Evolutionary conservation across 169 alveolate genomes (phyloP), one percentile per base, ranked within the genome.

Genomic region (Cryptosporidium xiaoi): DNA sequence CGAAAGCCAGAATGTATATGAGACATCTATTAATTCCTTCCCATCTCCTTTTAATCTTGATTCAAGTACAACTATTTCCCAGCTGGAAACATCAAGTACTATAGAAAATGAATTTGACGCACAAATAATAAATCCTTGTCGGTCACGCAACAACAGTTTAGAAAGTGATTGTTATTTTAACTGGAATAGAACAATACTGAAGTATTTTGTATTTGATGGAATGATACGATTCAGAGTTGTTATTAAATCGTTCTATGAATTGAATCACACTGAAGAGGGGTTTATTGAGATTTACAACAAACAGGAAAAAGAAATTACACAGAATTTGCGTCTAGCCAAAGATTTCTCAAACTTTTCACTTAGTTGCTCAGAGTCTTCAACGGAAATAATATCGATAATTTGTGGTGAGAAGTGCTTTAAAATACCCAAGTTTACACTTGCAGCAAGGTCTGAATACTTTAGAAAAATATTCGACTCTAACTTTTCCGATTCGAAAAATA

Each of bases 361-460:
- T 13, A 20, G 29, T 4, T 60, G 87, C 8, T 77, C 69, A 18
- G 40, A 18, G 16, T 20, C 12, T 16, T 20, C 51, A 16, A 29
- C 64, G 24, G 87, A 77, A 77, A 77, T 34, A 44, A 66, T 77
- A 24, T 24, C 87, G 46, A n/a, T 77, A 20, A 56, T n/a, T 60
- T 60, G 87, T 62, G 87, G 71, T 40, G n/a, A 40, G 29, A 64
- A 77, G 15, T 27, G 24, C 5, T 77, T 77, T 77, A 65, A 36
- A 33, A 60, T 77, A 1, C 87, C 87, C 1, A 77, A 62, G 51
- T 77, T 77, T 31, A 62, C 87, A n/a, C 64, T 77, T 10, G 87
- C 87, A 24, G 87, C 87, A 31, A 56, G 87, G 46, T 77, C 87
- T 13, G 48, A 50, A 13, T 77, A 60, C 24, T 77, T 77, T 36